A percentile compares a stretch with the other conserved stretches of the same genome.
Conservation (phyloP, 2,329 filamentous ascomycete genomes). For the Aureobasidium sp. region DNA sequence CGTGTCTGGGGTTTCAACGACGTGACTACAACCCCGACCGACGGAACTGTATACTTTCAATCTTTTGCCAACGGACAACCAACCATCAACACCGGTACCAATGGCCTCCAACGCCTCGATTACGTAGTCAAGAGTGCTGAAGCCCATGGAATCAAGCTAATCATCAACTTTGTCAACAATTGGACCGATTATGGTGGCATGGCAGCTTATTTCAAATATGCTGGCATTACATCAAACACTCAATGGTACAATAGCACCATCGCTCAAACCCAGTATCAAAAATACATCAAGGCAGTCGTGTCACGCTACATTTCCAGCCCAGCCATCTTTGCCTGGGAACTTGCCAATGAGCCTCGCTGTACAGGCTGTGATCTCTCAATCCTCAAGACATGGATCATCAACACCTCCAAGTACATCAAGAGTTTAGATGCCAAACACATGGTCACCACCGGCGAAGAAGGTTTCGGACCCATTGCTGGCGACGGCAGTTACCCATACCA, state of each 20-base stretch:
- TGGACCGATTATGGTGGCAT: slow-evolving; percentile 57
- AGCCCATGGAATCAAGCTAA: slow-evolving; percentile 52
- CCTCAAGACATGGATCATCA: slow-evolving; percentile 52
- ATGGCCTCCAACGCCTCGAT: slow-evolving; percentile 58
- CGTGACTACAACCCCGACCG: slow-evolving; percentile 35
- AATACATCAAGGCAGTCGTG: slow-evolving; percentile 53
- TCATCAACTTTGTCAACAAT: slow-evolving; percentile 61
- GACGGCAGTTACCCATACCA: slow-evolving; percentile 28
- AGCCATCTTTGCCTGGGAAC: slow-evolving; percentile 59
- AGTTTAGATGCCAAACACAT: slow-evolving; percentile 52
- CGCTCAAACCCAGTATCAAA: slow-evolving; percentile 48
- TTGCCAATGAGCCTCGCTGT: slow-evolving; percentile 60
- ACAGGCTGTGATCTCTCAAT: slow-evolving; percentile 50
- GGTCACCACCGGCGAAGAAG: slow-evolving; percentile 57
- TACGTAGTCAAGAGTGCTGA: slow-evolving; percentile 55
- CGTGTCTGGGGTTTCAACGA: slow-evolving; percentile 59
- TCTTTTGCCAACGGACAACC: slow-evolving; percentile 41
- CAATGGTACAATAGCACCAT: slow-evolving; percentile 49
- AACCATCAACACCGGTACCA: slow-evolving; percentile 54
- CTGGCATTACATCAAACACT: slow-evolving; percentile 42
- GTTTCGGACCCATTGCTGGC: slow-evolving; percentile 28
- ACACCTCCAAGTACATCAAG: slow-evolving; percentile 55
- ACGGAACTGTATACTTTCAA: slow-evolving; percentile 37
- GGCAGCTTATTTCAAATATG: slow-evolving; percentile 48
- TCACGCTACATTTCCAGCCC: slow-evolving; percentile 50